A percentile compares a stretch with the other conserved stretches of the same genome.
phyloP scores from a whole-genome alignment of 345 rosid species.

The Geranium rotundifolium region DNA sequence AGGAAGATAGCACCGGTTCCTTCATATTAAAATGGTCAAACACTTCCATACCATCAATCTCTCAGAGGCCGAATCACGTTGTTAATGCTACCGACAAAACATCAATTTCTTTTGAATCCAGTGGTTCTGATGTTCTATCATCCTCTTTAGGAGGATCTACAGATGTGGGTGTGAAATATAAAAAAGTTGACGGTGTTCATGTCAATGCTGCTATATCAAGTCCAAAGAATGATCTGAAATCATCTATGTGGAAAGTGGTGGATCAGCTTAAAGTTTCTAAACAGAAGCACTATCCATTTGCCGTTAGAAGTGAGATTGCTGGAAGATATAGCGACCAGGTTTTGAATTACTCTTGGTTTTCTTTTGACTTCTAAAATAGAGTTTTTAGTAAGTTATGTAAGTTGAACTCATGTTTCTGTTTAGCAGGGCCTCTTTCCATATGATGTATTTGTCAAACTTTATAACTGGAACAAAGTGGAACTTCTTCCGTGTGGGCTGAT shows the following conservation, averaged over 20 bases:
- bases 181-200: constrained; percentile 10
- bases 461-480: constrained; percentile 49
- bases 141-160: constrained; percentile 3
- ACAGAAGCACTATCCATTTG: constrained; percentile 6
- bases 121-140: constrained; percentile 2
- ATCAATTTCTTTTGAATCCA: neutral
- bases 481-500: constrained; percentile 75
- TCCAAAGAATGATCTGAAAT: constrained; percentile 25
- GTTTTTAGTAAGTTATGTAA: neutral
- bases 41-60: neutral
- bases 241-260: constrained; percentile 26
- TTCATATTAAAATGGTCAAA: neutral
- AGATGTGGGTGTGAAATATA: constrained; percentile 9
- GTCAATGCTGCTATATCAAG: constrained; percentile 3
- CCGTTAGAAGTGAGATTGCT: constrained; percentile 2
- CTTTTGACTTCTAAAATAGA: constrained; percentile 3
- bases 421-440: constrained; percentile 69
- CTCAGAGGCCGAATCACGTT: neutral
- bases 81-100: neutral
- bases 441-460: constrained; percentile 62
- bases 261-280: constrained; percentile 37
- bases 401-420: constrained; percentile 7
- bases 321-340: constrained; percentile 34
- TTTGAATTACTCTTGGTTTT: constrained; percentile 8
- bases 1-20: neutral